Percentiles rank a stretch among this genome's conserved stretches.
Conservation (phyloP, 1,284 basidiomycete species). For the Pseudozyma pruni region DNA sequence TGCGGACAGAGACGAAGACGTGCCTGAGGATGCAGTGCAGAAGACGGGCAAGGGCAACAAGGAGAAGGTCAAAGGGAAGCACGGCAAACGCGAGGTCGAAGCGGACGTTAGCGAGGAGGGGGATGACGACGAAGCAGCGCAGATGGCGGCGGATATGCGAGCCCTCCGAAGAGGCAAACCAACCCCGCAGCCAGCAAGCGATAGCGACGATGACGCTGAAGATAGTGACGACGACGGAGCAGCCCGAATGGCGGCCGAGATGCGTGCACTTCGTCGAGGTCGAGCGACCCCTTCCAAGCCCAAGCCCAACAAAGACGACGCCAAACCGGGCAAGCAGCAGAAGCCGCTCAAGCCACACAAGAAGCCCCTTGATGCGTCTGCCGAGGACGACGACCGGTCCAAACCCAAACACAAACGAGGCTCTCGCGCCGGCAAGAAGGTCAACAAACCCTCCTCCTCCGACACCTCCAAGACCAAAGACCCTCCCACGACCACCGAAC, state of each 20-base stretch:
- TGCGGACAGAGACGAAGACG: conserved; percentile 9
- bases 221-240: conserved; percentile 34
- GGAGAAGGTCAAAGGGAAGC: background rate
- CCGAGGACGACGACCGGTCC: conserved; percentile 13
- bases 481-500: conserved; percentile 6
- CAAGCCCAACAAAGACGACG: conserved; percentile 6
- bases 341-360: background rate
- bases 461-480: background rate
- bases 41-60: background rate
- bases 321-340: conserved; percentile 8
- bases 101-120: conserved; percentile 8
- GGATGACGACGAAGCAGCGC: conserved; percentile 24
- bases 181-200: background rate
- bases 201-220: conserved; percentile 8
- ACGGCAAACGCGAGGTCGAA: background rate
- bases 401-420: conserved; percentile 38
- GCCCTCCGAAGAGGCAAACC: conserved; percentile 20
- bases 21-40: background rate
- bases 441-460: conserved; percentile 10
- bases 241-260: conserved; percentile 35
- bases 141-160: conserved; percentile 27
- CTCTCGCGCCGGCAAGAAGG: conserved; percentile 34
- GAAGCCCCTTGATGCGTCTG: background rate
- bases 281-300: conserved; percentile 1
- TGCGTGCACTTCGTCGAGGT: conserved; percentile 35